phyloP scores from a whole-genome alignment of 1,284 basidiomycete genomes.

The Cryptococcus depauperatus region DNA sequence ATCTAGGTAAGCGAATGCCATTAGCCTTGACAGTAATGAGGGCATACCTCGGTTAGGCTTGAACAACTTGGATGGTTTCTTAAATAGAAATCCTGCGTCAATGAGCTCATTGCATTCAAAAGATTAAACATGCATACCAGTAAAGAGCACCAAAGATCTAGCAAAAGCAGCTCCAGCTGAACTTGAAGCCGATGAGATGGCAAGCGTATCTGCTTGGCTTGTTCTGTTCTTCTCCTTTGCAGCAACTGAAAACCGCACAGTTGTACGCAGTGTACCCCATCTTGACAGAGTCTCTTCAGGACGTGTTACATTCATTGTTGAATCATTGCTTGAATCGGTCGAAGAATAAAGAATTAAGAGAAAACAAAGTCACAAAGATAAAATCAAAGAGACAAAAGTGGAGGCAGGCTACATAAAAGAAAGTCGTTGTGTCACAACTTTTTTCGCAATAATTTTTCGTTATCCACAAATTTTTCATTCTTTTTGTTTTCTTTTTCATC shows the following conservation, averaged over 20 bases:
- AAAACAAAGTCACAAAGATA: no score
- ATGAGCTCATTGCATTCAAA: neutral
- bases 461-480: neutral
- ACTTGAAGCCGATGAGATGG: slow-evolving; percentile 23
- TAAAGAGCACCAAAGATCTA: slow-evolving; percentile 37
- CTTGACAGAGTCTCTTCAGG: slow-evolving; percentile 6
- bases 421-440: neutral
- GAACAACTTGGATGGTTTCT: slow-evolving; percentile 42
- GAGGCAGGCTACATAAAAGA: no score
- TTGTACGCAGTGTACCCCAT: slow-evolving; percentile 6
- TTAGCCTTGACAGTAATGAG: neutral
- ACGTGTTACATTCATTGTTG: slow-evolving; percentile 3
- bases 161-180: slow-evolving; percentile 40
- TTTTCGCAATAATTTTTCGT: neutral
- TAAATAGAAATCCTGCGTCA: slow-evolving; percentile 38
- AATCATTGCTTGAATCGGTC: slow-evolving; percentile 1
- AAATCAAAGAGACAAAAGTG: no score
- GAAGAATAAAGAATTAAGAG: neutral
- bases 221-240: slow-evolving; percentile 5
- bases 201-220: slow-evolving; percentile 8
- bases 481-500: neutral
- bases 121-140: slow-evolving; percentile 29
- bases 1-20: neutral
- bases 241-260: slow-evolving; percentile 4
- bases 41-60: slow-evolving; percentile 39